A percentile compares a stretch with the other conserved stretches of the same genome.
phyloP scores from a whole-genome alignment of 2,329 filamentous ascomycete genomes.

The Aspergillus hiratsukae region DNA sequence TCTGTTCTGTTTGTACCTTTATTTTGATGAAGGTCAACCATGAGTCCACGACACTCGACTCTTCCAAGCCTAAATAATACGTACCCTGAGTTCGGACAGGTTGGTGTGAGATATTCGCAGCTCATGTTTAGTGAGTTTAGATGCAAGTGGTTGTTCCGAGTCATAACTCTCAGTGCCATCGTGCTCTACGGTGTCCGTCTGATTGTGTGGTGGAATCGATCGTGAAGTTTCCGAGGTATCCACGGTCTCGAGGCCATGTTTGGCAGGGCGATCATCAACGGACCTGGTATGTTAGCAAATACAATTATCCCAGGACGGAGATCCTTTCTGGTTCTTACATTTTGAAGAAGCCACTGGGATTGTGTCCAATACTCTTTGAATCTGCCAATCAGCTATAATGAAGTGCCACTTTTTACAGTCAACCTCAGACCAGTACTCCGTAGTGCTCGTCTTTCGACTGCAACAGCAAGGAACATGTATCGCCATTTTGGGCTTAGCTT shows the following conservation, averaged over 20 bases:
- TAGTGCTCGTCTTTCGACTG: neutral
- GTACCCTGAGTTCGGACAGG: conserved; percentile 23
- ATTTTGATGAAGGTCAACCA: neutral
- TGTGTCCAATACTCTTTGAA: neutral
- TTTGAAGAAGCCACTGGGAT: neutral
- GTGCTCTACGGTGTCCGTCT: neutral
- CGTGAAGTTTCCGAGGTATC: conserved; percentile 4
- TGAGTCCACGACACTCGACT: neutral
- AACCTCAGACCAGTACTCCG: neutral
- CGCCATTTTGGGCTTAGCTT: neutral
- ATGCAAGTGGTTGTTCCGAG: neutral
- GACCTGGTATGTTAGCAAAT: conserved; percentile 6
- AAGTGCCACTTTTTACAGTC: neutral
- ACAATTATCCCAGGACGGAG: neutral
- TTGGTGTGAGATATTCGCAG: neutral
- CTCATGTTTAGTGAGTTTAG: neutral
- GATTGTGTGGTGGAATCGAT: neutral
- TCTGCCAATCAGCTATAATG: neutral
- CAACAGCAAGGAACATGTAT: neutral
- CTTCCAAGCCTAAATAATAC: conserved; percentile 2
- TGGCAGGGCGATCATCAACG: conserved; percentile 1
- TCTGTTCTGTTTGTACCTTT: conserved; percentile 29
- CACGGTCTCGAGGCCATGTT: neutral
- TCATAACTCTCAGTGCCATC: neutral
- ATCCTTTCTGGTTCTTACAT: conserved; percentile 3